phyloP scores from a whole-genome alignment of 805 yeast genomes.

The Wickerhamiella brachini region DNA sequence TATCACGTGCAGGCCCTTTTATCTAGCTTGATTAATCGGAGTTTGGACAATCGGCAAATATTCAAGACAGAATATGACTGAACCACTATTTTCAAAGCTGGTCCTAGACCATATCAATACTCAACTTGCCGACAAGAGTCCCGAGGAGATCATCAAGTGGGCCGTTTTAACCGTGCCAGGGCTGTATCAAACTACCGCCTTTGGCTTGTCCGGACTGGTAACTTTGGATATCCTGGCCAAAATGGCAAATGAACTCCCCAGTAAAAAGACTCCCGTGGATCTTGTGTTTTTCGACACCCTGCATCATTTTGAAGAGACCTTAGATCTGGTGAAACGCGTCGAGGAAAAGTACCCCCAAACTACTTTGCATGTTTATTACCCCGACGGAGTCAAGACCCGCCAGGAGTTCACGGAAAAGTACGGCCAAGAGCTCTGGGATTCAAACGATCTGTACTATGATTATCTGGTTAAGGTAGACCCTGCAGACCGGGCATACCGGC shows the following conservation, averaged over 20 bases:
- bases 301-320: conserved; percentile 90
- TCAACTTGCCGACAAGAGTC: conserved; percentile 40
- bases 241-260: conserved; percentile 22
- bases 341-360: conserved; percentile 40
- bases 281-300: conserved; percentile 80
- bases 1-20: background rate
- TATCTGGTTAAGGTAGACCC: conserved; percentile 88
- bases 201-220: conserved; percentile 84
- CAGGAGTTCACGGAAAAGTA: conserved; percentile 49
- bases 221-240: conserved; percentile 71
- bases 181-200: conserved; percentile 83
- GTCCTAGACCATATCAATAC: conserved; percentile 56
- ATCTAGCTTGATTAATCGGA: background rate
- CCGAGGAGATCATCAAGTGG: conserved; percentile 73
- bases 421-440: conserved; percentile 76
- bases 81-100: conserved; percentile 19
- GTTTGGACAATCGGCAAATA: background rate
- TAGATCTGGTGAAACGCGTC: conserved; percentile 52
- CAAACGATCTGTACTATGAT: conserved; percentile 69
- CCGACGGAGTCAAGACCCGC: conserved; percentile 42
- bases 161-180: conserved; percentile 69
- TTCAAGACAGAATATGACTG: background rate
- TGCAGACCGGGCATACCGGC: conserved; percentile 66
- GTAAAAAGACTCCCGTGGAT: conserved; percentile 38
- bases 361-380: conserved; percentile 52